Evolutionary conservation across 139 green algal species (phyloP).

Genomic region (Chlamydomonas incerta): DNA sequence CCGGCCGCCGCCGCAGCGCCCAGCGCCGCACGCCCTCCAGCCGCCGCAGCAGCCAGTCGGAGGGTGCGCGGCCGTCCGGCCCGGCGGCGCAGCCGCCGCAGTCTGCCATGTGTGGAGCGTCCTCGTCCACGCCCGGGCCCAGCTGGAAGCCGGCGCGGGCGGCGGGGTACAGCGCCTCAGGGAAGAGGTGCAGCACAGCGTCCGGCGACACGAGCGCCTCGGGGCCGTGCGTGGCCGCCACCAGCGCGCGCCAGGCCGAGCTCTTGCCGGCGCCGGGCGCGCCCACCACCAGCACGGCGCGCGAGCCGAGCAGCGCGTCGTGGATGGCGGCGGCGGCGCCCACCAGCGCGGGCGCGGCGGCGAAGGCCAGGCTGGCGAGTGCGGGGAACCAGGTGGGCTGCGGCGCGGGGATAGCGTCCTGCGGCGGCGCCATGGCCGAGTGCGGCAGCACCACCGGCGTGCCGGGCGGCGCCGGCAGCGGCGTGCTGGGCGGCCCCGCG

Average conservation of each 20-base stretch:
- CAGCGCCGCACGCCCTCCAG: constrained; percentile 11
- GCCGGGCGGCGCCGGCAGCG: background rate
- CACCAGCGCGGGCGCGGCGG: background rate
- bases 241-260: constrained; percentile 45
- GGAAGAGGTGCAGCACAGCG: constrained; percentile 40
- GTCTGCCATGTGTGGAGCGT: background rate
- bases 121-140: background rate
- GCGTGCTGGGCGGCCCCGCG: background rate
- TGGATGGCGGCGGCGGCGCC: constrained; percentile 11
- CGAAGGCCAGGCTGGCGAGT: background rate
- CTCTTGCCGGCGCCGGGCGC: constrained; percentile 46
- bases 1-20: constrained; percentile 23
- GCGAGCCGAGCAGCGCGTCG: constrained; percentile 29
- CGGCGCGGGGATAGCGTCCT: background rate
- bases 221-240: constrained; percentile 13
- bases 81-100: background rate
- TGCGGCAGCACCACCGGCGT: too few relatives aligned
- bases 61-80: background rate
- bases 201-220: constrained; percentile 1
- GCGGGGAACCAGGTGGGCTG: background rate
- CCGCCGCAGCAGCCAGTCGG: constrained; percentile 21
- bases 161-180: constrained; percentile 19
- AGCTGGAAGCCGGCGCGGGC: constrained; percentile 8
- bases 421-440: background rate
- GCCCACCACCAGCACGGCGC: constrained; percentile 36